Percentiles rank a stretch among this genome's conserved stretches.
phyloP scores from a whole-genome alignment of 768 basidiomycete species.

The Gloeophyllum trabeum region DNA sequence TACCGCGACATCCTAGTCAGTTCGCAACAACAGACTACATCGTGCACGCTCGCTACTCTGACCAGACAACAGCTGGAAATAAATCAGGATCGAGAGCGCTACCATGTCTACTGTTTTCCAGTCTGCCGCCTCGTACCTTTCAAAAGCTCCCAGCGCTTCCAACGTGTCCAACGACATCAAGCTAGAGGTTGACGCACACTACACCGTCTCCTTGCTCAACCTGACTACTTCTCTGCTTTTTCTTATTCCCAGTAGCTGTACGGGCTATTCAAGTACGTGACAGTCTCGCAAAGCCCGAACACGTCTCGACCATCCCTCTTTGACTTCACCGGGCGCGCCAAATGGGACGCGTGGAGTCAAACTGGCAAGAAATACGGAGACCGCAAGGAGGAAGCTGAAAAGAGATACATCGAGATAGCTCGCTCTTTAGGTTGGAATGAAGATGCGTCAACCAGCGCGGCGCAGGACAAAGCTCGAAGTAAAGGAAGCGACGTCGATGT shows the following conservation, averaged over 20 bases:
- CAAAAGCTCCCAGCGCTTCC: slow-evolving; percentile 38
- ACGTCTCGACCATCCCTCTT: slow-evolving; percentile 62
- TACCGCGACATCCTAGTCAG: too few relatives aligned
- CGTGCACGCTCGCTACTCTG: too few relatives aligned
- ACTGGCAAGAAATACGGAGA: slow-evolving; percentile 35
- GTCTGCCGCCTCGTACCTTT: slow-evolving; percentile 54
- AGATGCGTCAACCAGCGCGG: slow-evolving; percentile 3
- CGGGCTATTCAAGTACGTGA: slow-evolving; percentile 72
- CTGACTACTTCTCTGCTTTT: too few relatives aligned
- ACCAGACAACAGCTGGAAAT: too few relatives aligned
- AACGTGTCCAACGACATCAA: slow-evolving; percentile 52
- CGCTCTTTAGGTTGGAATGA: slow-evolving; percentile 58
- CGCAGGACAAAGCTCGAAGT: slow-evolving; percentile 6
- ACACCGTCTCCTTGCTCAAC: slow-evolving; percentile 7
- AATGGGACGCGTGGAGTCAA: slow-evolving; percentile 77
- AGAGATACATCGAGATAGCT: slow-evolving; percentile 60
- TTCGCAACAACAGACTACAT: too few relatives aligned
- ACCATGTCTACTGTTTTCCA: slow-evolving; percentile 38
- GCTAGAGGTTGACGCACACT: slow-evolving; percentile 57
- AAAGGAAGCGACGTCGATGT: too few relatives aligned
- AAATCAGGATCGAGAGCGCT: too few relatives aligned
- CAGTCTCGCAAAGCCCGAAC: slow-evolving; percentile 41
- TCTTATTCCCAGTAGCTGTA: slow-evolving; percentile 50
- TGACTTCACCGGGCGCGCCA: slow-evolving; percentile 69
- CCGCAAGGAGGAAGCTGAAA: slow-evolving; percentile 38